These are phyloP conservation scores for Fomitopsis serialis DNA, from an alignment of 768 basidiomycete species.

Conservation along the genomic window DNA sequence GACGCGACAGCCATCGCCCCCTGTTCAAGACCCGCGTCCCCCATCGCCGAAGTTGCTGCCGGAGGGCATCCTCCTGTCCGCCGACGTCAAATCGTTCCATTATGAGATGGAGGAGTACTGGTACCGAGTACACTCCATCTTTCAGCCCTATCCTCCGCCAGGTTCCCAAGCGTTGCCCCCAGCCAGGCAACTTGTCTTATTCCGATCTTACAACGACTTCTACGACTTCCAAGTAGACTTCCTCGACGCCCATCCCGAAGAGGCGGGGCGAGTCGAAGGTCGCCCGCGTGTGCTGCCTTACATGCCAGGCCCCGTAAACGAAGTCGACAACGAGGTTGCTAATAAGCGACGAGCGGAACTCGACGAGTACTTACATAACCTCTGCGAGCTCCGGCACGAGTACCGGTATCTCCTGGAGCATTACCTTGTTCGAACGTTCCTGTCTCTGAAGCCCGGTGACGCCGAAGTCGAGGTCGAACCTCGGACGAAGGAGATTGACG, in stretches of 20 bases:
- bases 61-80: slow-evolving; percentile 79
- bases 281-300: slow-evolving; percentile 80
- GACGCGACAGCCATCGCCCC: slow-evolving; percentile 14
- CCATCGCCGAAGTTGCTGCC: slow-evolving; percentile 50
- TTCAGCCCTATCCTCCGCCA: slow-evolving; percentile 70
- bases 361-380: slow-evolving; percentile 79
- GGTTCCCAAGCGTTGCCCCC: slow-evolving; percentile 53
- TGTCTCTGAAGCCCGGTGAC: slow-evolving; percentile 83
- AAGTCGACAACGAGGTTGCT: slow-evolving; percentile 82
- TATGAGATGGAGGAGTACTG: slow-evolving; percentile 94
- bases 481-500: slow-evolving; percentile 52
- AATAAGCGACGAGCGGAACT: slow-evolving; percentile 76
- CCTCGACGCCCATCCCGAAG: slow-evolving; percentile 80
- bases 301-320: slow-evolving; percentile 92
- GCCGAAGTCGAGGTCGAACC: slow-evolving; percentile 64
- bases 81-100: slow-evolving; percentile 95
- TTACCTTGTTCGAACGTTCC: slow-evolving; percentile 73
- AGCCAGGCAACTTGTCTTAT: slow-evolving; percentile 79
- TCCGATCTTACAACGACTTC: slow-evolving; percentile 96
- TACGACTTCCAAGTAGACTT: slow-evolving; percentile 94
- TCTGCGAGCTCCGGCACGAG: slow-evolving; percentile 69
- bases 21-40: slow-evolving; percentile 28
- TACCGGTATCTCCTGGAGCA: slow-evolving; percentile 81
- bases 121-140: slow-evolving; percentile 91
- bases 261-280: slow-evolving; percentile 75